phyloP scores from a whole-genome alignment of 495 filamentous ascomycete species.

The Penicillium waksmanii region DNA sequence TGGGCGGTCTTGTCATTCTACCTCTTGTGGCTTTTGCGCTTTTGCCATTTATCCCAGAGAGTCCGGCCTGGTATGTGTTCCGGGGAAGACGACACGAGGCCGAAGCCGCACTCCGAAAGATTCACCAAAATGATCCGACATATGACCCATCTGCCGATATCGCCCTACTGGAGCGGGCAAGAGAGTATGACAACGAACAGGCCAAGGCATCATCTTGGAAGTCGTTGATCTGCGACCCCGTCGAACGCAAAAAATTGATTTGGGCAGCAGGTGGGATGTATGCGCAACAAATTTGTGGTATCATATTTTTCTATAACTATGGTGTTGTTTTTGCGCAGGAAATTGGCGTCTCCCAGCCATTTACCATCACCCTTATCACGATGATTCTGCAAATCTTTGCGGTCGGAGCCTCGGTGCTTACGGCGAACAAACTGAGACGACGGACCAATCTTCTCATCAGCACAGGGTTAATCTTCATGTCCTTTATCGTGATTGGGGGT shows the following conservation, averaged over 20 bases:
- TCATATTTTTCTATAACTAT: conserved; percentile 44
- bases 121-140: conserved; percentile 29
- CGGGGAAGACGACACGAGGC: conserved; percentile 30
- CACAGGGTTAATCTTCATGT: conserved; percentile 31
- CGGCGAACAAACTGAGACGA: conserved; percentile 36
- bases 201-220: conserved; percentile 31
- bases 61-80: conserved; percentile 37
- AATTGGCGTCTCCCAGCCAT: conserved; percentile 38
- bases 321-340: conserved; percentile 43
- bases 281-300: conserved; percentile 45
- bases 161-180: conserved; percentile 22
- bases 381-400: conserved; percentile 41
- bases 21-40: conserved; percentile 33
- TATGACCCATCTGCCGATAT: conserved; percentile 37
- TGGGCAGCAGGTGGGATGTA: conserved; percentile 39
- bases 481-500: conserved; percentile 38
- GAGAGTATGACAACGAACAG: conserved; percentile 24
- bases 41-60: conserved; percentile 40
- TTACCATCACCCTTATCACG: conserved; percentile 40
- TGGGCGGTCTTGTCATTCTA: conserved; percentile 37
- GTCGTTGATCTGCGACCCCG: conserved; percentile 32
- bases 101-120: conserved; percentile 30
- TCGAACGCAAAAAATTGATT: conserved; percentile 42
- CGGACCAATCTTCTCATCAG: conserved; percentile 36
- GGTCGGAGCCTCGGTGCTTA: conserved; percentile 31